Conservation (phyloP, 768 basidiomycete species). For the Xerocomellus amylosporus region DNA sequence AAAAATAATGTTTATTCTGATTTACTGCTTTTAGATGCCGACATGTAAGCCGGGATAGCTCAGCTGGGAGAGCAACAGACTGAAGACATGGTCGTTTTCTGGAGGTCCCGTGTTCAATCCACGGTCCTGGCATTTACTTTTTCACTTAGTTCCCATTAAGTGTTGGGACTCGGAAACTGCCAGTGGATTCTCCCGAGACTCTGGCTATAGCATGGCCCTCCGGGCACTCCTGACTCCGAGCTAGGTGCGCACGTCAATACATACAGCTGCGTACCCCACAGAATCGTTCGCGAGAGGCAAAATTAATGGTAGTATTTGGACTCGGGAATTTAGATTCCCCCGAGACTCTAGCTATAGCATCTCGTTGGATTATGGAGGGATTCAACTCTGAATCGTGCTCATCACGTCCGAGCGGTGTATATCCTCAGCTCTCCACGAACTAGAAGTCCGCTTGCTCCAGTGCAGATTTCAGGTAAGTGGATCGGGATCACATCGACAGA, state of each 20-base stretch:
- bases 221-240: too few species aligned
- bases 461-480: not conserved
- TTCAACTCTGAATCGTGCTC: not conserved
- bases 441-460: not conserved
- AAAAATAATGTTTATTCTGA: not conserved
- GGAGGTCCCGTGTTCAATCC: conserved; percentile 57
- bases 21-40: not conserved
- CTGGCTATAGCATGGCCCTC: too few species aligned
- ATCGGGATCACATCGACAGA: not conserved
- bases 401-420: not conserved
- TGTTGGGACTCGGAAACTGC: not conserved
- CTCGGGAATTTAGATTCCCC: not conserved
- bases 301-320: too few species aligned
- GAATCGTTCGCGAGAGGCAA: too few species aligned
- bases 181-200: too few species aligned
- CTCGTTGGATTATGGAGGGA: not conserved
- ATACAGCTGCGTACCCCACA: too few species aligned
- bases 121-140: conserved; percentile 44
- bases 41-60: conserved; percentile 53
- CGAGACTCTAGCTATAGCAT: too few species aligned
- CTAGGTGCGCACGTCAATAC: too few species aligned
- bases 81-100: conserved; percentile 37
- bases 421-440: not conserved
- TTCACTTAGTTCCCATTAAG: too few species aligned
- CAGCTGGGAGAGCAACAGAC: conserved; percentile 76